Evolutionary conservation across 2,329 filamentous ascomycete species (phyloP).

Genomic region (Knoxdaviesia capensis): DNA sequence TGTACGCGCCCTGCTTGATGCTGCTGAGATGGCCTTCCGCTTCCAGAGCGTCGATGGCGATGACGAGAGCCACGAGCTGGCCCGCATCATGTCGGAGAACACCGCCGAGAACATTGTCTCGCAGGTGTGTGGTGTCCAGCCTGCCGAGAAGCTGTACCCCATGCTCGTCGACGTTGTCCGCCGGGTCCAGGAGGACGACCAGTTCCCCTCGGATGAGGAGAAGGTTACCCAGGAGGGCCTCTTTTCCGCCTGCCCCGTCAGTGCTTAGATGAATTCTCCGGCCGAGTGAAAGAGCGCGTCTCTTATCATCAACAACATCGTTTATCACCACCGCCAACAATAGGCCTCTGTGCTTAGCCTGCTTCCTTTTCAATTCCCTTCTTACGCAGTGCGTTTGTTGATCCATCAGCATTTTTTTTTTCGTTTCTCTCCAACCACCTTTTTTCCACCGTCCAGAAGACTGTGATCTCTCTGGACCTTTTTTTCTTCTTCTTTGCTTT

Average conservation of each 20-base stretch:
- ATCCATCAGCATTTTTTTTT: too few relatives aligned
- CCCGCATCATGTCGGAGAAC: constrained; percentile 63
- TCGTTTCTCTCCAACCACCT: too few relatives aligned
- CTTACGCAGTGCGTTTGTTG: too few relatives aligned
- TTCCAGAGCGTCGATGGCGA: constrained; percentile 92
- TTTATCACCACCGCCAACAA: too few relatives aligned
- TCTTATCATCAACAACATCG: too few relatives aligned
- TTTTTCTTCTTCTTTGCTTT: background rate
- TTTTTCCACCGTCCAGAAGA: constrained; percentile 5
- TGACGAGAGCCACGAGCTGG: constrained; percentile 71
- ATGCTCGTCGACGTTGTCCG: constrained; percentile 60
- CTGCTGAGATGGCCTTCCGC: constrained; percentile 77
- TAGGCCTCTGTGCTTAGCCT: too few relatives aligned
- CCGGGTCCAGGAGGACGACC: constrained; percentile 52
- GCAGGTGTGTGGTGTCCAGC: constrained; percentile 65
- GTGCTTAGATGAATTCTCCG: too few relatives aligned
- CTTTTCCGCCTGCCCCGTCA: too few relatives aligned
- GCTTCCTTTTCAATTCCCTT: too few relatives aligned
- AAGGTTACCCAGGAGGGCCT: too few relatives aligned
- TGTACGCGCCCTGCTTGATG: constrained; percentile 55
- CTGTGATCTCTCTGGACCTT: background rate
- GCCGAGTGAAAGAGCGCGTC: too few relatives aligned
- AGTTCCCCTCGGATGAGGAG: too few relatives aligned
- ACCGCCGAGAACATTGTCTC: constrained; percentile 54
- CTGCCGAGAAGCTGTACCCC: constrained; percentile 56